Percentiles rank a stretch among this genome's conserved stretches.
phyloP scores from a whole-genome alignment of 78 protist genomes.

The Monosiga brevicollis region DNA sequence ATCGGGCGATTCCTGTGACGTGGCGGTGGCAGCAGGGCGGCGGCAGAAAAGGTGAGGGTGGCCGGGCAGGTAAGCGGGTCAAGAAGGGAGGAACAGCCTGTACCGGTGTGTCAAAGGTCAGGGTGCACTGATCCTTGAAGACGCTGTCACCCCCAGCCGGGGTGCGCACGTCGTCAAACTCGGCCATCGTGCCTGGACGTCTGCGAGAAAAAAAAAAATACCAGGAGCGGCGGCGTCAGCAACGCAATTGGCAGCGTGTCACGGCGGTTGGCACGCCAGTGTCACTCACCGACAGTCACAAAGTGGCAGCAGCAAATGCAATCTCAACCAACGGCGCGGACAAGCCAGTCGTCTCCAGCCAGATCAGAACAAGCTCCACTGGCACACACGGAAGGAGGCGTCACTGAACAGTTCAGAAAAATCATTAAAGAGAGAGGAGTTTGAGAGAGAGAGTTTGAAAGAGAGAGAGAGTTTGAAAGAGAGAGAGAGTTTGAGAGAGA shows the following conservation, averaged over 20 bases:
- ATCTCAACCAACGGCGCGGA: neutral
- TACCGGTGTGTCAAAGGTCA: conserved; percentile 33
- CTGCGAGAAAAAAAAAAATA: no score
- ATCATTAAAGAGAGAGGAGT: no score
- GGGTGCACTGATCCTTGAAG: conserved; percentile 67
- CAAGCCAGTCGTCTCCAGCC: neutral
- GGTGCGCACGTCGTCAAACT: neutral
- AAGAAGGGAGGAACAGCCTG: neutral
- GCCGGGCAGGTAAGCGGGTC: conserved; percentile 30
- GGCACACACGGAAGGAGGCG: no score
- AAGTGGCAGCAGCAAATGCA: neutral
- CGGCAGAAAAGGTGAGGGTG: neutral
- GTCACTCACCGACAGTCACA: neutral
- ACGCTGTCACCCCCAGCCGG: neutral
- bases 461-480: no score
- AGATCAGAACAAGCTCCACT: neutral
- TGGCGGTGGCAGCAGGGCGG: neutral
- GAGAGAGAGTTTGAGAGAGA: no score
- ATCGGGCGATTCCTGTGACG: conserved; percentile 22
- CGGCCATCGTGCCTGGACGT: neutral
- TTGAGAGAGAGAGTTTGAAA: no score
- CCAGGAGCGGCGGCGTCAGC: no score
- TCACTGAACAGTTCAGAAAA: no score
- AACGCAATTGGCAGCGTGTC: neutral
- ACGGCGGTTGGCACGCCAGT: neutral